Evolutionary conservation across 164 flowering plant genomes (phyloP), one percentile per base, ranked within the genome.

Genomic region (Santalum album): DNA sequence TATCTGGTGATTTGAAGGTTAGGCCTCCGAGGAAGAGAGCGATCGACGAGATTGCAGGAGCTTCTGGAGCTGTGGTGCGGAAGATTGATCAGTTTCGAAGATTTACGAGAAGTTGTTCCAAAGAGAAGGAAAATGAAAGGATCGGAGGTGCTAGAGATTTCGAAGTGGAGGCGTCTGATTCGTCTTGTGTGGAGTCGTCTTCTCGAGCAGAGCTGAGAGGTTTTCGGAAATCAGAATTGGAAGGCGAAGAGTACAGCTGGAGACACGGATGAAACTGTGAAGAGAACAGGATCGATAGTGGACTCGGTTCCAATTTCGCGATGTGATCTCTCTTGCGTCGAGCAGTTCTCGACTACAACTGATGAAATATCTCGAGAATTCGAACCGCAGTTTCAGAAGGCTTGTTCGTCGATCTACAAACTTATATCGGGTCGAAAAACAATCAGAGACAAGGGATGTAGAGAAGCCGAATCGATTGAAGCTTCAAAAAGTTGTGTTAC

Each of bases 131-230:
- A 25, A 61, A 24, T 19, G 64, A 53, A 57, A 61, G 49, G 34
- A 60, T 18, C 19, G n/a, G n/a, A n/a, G n/a, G n/a, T n/a, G n/a
- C n/a, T n/a, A n/a, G n/a, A n/a, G n/a, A n/a, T n/a, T n/a, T n/a
- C n/a, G 56, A 53, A 20, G 43, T 34, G 32, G 79, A 72, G 18
- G 58, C 67, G 35, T 66, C 73, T 44, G 80, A 73, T 40, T 44
- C 57, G 34, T 73, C 76, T 12, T 77, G 78, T 22, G 74, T 74
- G 12, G 78, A 75, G 14, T 67, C 78, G 38, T 68, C 60, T 63
- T 64, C 72, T 22, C 71, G 58, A 52, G 54, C 18, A 23, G 57
- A 51, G 7, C 46, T 1, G 44, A 42, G 45, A 29, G n/a, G 32
- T 63, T 53, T n/a, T 58, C 21, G 52, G 49, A 42, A 60, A 25